Base-by-base conservation (phyloP, 495 filamentous ascomycete species). In the Lophium mytilinum region DNA sequence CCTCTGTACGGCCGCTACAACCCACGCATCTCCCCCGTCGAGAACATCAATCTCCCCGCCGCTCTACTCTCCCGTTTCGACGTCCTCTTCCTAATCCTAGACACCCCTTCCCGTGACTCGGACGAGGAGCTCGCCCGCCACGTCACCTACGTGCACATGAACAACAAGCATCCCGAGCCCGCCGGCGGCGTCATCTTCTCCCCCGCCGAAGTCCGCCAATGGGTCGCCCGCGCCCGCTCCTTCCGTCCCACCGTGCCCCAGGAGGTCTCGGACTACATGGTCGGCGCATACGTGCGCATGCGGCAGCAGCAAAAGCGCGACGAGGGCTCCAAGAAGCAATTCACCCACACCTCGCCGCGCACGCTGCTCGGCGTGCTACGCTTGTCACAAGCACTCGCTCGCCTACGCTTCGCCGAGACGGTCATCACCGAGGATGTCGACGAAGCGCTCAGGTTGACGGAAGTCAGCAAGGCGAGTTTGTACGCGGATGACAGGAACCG, bases 1-100 rank as follows among this genome's bases (percentile, higher is more conserved):
- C 93, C 93, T 46, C 80, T 98, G 10, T 98, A 97, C 66, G 93
- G 93, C 48, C 89, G 93, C 30, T 98, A 98, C 78, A 98, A 98
- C 76, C 92, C 94, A 15, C 88, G 89, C 47, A 83, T 98, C 52
- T 95, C 90, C 0, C 92, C 93, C 2, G 91, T 98, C 12, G 93
- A 98, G 69, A 98, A 98, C 72, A 98, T 98, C 73, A 98, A 98
- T 70, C 82, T 98, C 7, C 93, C 93, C 12, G 93, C 93, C 8
- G 93, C 93, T 15, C 79, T 98, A 9, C 84, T 98, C 4, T 96
- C 91, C 40, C 88, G 93, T 76, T 98, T 98, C 74, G 93, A 98
- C 72, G 78, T 97, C 59, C 83, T 98, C 62, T 98, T 96, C 78
- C 78, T 98, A 34, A 92, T 98, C 62, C 84, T 98, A 11, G 93